Percentiles rank a stretch among this genome's conserved stretches.
Conservation (phyloP, 345 rosid genomes). For the Anastatica hierochuntica region DNA sequence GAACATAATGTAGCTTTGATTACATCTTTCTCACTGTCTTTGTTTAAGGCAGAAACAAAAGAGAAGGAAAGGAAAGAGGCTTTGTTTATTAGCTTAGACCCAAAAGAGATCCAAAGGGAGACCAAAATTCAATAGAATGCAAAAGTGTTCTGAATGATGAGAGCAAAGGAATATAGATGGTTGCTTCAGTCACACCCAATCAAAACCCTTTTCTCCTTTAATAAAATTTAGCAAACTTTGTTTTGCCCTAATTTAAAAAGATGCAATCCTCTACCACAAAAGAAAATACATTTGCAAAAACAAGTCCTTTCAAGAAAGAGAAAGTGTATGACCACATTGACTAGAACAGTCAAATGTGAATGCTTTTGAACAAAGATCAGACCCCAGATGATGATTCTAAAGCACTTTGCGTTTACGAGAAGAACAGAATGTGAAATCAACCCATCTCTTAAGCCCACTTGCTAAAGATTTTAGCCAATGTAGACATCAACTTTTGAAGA, state of each 20-base stretch:
- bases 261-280: conserved; percentile 15
- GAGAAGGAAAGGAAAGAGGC: background rate
- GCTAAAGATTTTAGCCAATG: conserved; percentile 15
- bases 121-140: conserved; percentile 18
- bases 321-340: conserved; percentile 26
- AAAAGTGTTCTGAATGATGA: conserved; percentile 19
- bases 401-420: conserved; percentile 27
- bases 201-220: conserved; percentile 17
- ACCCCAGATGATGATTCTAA: conserved; percentile 20
- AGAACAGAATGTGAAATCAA: conserved; percentile 18
- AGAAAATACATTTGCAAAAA: conserved; percentile 5
- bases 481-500: conserved; percentile 20
- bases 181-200: conserved; percentile 29
- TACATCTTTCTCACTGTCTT: conserved; percentile 11
- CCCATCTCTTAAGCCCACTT: conserved; percentile 17
- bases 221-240: conserved; percentile 11
- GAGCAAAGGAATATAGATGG: conserved; percentile 24
- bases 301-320: conserved; percentile 16
- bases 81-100: conserved; percentile 28
- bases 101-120: conserved; percentile 22
- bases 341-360: conserved; percentile 22
- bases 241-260: conserved; percentile 21
- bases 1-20: conserved; percentile 3
- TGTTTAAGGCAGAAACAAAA: conserved; percentile 12
- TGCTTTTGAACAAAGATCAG: conserved; percentile 22